Percentiles rank a stretch among this genome's conserved stretches.
phyloP scores from a whole-genome alignment of 2,329 filamentous ascomycete species.

The Hypoxylon sp. region DNA sequence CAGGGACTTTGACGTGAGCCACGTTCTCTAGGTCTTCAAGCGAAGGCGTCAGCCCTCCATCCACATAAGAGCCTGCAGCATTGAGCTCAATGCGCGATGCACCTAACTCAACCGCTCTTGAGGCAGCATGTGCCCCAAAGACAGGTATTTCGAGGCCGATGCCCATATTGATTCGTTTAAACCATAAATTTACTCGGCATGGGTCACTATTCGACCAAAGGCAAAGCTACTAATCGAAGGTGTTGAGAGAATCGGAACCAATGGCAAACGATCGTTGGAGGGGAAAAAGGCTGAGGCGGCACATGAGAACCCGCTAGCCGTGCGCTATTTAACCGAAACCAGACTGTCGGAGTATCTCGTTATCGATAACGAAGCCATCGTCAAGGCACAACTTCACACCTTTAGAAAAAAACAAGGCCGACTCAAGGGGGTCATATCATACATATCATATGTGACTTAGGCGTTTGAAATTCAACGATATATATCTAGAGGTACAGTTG shows the following conservation, averaged over 20 bases:
- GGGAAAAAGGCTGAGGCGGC: background rate
- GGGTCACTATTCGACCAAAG: background rate
- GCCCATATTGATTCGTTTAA: slow-evolving; percentile 23
- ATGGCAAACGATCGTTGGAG: background rate
- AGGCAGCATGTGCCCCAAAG: slow-evolving; percentile 63
- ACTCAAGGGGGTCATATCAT: no score
- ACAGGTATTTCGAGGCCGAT: slow-evolving; percentile 67
- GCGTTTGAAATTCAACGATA: background rate
- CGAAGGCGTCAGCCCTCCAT: slow-evolving; percentile 67
- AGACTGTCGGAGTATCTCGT: no score
- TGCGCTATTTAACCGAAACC: no score
- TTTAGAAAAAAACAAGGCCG: no score
- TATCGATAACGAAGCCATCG: no score
- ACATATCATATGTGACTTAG: no score
- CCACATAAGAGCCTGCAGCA: slow-evolving; percentile 63
- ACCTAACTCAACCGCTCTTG: slow-evolving; percentile 60
- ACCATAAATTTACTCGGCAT: background rate
- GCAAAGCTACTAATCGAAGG: background rate
- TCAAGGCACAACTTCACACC: no score
- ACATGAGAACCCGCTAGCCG: no score
- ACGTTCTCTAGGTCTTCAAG: slow-evolving; percentile 56
- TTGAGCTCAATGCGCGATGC: slow-evolving; percentile 70
- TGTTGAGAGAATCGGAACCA: background rate
- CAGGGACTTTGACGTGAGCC: slow-evolving; percentile 56
- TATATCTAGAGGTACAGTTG: background rate